These are phyloP conservation scores for Colletotrichum horii DNA, from an alignment of 2,329 filamentous ascomycete species.

Conservation along the genomic window DNA sequence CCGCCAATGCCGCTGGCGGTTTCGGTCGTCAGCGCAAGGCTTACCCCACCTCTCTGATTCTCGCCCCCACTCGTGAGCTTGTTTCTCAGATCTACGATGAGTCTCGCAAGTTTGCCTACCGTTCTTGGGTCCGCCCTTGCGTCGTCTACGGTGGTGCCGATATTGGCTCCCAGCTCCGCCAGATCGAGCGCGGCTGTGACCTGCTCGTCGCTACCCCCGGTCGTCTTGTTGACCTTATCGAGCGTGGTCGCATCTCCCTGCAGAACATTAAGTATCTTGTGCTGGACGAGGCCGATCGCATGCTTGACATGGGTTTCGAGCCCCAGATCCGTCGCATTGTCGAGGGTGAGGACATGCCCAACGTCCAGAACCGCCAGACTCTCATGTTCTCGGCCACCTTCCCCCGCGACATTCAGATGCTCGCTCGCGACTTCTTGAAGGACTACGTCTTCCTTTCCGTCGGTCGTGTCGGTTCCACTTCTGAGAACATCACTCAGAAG, in stretches of 20 bases:
- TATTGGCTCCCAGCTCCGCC: slow-evolving; percentile 95
- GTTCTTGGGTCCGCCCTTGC: slow-evolving; percentile 97
- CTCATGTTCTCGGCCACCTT: slow-evolving; percentile 99
- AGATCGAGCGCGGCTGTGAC: slow-evolving; percentile 97
- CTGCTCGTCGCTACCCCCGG: slow-evolving; percentile 95
- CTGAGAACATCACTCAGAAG: slow-evolving; percentile 99
- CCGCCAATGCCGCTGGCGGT: slow-evolving; percentile 66
- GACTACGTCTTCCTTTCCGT: slow-evolving; percentile 99
- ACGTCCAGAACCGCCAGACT: slow-evolving; percentile 83
- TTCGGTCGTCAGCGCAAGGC: slow-evolving; percentile 97
- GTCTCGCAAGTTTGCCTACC: slow-evolving; percentile 96
- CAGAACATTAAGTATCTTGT: slow-evolving; percentile 99
- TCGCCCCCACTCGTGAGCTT: slow-evolving; percentile 96
- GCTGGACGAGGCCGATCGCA: slow-evolving; percentile 98
- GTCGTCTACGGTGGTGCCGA: slow-evolving; percentile 99
- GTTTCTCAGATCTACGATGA: slow-evolving; percentile 99
- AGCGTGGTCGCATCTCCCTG: slow-evolving; percentile 96
- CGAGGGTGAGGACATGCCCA: slow-evolving; percentile 97
- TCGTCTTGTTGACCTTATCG: slow-evolving; percentile 96
- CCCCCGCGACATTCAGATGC: slow-evolving; percentile 98
- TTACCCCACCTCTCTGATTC: slow-evolving; percentile 92
- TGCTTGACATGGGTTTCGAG: slow-evolving; percentile 99
- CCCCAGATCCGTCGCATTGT: slow-evolving; percentile 99
- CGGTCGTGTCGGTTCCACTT: slow-evolving; percentile 96
- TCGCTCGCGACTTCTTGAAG: slow-evolving; percentile 97